These are phyloP conservation scores for Forsythia viridissima DNA, from an alignment of 257 asterid genomes.

Conservation along the genomic window DNA sequence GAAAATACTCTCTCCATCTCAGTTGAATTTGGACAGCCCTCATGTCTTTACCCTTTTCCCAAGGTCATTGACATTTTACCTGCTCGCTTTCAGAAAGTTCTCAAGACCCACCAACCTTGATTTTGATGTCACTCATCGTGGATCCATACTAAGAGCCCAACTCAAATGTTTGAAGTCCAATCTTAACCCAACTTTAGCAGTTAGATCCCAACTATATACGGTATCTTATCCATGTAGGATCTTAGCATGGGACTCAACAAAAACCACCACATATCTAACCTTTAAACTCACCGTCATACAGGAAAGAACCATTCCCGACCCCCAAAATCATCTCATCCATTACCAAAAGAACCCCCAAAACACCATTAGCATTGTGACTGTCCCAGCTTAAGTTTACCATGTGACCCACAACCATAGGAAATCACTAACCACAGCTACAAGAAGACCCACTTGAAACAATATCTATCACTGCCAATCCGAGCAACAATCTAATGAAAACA, in stretches of 20 bases:
- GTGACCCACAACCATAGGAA: not conserved
- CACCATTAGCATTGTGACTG: not conserved
- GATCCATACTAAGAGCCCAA: not conserved
- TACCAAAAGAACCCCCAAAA: not conserved
- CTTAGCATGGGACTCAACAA: not conserved
- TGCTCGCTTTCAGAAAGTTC: not conserved
- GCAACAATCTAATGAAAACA: not conserved
- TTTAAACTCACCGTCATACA: not conserved
- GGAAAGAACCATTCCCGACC: not conserved
- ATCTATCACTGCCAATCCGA: not conserved
- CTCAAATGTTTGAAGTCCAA: not conserved
- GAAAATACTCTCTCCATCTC: not conserved
- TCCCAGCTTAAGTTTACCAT: not conserved
- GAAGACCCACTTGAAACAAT: not conserved
- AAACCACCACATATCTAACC: not conserved
- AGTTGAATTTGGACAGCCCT: not conserved
- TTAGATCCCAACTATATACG: not conserved
- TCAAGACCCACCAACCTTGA: not conserved
- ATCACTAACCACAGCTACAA: not conserved
- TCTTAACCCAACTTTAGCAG: not conserved
- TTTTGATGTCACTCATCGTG: not conserved
- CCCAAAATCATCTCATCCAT: not conserved
- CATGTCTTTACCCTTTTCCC: not conserved
- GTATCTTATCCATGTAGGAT: not conserved
- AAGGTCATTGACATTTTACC: not conserved